These are phyloP conservation scores for Leccinum subgranulosum DNA, from an alignment of 768 basidiomycete genomes.

Conservation along the genomic window DNA sequence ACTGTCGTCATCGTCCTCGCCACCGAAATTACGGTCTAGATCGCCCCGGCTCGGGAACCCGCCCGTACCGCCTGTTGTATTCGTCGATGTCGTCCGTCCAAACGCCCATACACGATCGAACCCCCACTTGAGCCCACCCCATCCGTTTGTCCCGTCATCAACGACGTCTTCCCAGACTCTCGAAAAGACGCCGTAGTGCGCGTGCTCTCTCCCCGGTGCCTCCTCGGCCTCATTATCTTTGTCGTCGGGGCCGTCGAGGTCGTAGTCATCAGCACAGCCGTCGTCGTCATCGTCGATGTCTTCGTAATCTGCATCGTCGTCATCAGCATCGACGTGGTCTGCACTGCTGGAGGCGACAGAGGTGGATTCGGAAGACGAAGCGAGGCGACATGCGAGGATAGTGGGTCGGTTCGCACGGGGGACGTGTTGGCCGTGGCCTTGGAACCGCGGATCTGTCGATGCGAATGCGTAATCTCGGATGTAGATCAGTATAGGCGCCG, in stretches of 20 bases:
- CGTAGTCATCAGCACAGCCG: not conserved
- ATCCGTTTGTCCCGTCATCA: conserved; percentile 29
- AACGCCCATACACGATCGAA: conserved; percentile 41
- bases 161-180: conserved; percentile 25
- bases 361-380: conserved; percentile 16
- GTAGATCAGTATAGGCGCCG: conserved; percentile 28
- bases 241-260: conserved; percentile 3
- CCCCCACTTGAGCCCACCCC: conserved; percentile 42
- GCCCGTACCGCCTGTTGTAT: conserved; percentile 1
- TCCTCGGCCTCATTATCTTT: conserved; percentile 13
- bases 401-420: conserved; percentile 39
- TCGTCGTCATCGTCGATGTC: not conserved
- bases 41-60: conserved; percentile 40
- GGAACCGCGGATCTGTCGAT: conserved; percentile 41
- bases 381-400: conserved; percentile 27
- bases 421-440: conserved; percentile 38
- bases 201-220: conserved; percentile 3
- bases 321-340: conserved; percentile 4
- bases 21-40: conserved; percentile 47
- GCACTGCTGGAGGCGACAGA: conserved; percentile 6
- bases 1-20: conserved; percentile 26
- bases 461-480: conserved; percentile 52
- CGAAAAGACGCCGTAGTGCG: not conserved
- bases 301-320: not conserved
- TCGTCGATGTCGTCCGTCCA: conserved; percentile 6